These are phyloP conservation scores for Xylaria sp. DNA, from an alignment of 2,329 filamentous ascomycete genomes.

Conservation along the genomic window DNA sequence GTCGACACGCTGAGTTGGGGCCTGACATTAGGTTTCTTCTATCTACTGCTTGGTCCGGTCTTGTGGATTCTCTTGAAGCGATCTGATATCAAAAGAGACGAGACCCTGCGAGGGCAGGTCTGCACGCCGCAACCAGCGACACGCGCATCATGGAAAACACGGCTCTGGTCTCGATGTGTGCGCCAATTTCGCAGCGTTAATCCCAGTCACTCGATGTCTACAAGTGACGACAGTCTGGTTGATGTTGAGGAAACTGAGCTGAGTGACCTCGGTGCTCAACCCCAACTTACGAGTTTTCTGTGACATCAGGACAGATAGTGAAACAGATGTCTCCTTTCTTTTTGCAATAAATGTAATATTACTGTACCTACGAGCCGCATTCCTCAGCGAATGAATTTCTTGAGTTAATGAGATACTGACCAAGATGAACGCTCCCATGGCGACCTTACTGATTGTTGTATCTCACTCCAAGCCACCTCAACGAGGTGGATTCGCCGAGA, in stretches of 20 bases:
- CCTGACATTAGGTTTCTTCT: slow-evolving; percentile 17
- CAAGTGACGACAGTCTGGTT: neutral
- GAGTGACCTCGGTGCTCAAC: neutral
- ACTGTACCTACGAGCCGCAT: neutral
- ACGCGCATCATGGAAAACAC: neutral
- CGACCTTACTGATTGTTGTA: neutral
- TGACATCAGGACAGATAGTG: neutral
- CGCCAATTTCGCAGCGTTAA: neutral
- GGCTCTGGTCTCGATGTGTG: neutral
- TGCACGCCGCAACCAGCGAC: neutral
- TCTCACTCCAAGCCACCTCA: neutral
- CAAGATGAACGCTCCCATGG: neutral
- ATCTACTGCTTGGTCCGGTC: slow-evolving; percentile 10
- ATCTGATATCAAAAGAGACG: slow-evolving; percentile 10
- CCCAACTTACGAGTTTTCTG: slow-evolving; percentile 5
- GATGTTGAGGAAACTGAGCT: slow-evolving; percentile 14
- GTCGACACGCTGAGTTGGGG: slow-evolving; percentile 13
- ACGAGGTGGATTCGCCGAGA: slow-evolving; percentile 8
- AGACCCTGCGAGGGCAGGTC: slow-evolving; percentile 2
- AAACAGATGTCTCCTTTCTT: neutral
- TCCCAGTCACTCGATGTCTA: neutral
- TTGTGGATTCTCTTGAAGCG: slow-evolving; percentile 14
- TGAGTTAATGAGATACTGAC: neutral
- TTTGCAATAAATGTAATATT: neutral
- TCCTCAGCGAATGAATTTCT: neutral